Conservation (phyloP, 257 asterid genomes). For the Penstemon barbatus region DNA sequence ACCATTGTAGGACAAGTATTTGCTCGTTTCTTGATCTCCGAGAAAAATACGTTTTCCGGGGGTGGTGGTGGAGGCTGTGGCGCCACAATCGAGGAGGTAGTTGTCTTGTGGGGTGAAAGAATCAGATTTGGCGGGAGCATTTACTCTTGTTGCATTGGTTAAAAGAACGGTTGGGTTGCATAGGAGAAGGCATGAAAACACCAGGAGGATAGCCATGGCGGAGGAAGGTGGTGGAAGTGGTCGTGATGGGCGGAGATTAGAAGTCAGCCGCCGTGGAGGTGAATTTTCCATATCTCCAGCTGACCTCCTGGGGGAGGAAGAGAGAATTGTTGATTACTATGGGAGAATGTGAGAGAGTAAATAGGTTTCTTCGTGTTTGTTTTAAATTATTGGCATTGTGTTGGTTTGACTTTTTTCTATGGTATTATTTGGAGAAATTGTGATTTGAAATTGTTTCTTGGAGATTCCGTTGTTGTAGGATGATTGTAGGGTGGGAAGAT, state of each 20-base stretch:
- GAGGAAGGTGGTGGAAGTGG: slow-evolving; percentile 3
- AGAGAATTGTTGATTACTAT: no score
- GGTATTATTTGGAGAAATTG: neutral
- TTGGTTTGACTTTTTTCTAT: no score
- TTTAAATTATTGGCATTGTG: no score
- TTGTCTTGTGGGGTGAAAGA: slow-evolving; percentile 63
- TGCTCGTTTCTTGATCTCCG: slow-evolving; percentile 43
- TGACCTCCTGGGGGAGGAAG: neutral
- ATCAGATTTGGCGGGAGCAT: slow-evolving; percentile 49
- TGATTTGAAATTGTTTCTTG: neutral
- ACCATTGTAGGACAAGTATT: slow-evolving; percentile 45
- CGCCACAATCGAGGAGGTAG: slow-evolving; percentile 64
- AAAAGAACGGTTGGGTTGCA: neutral
- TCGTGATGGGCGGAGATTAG: neutral
- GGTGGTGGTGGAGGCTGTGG: slow-evolving; percentile 30
- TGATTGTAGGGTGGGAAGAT: slow-evolving; percentile 6
- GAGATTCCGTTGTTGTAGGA: neutral
- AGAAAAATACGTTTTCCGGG: slow-evolving; percentile 46
- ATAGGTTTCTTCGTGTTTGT: no score
- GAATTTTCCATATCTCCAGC: slow-evolving; percentile 24
- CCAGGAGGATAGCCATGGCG: slow-evolving; percentile 25
- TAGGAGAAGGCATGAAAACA: neutral
- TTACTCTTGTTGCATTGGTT: slow-evolving; percentile 29
- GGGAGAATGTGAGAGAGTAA: no score
- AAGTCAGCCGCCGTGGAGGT: slow-evolving; percentile 12